Evolutionary conservation across 2,329 filamentous ascomycete species (phyloP).

Genomic region (Penicillium sp.): DNA sequence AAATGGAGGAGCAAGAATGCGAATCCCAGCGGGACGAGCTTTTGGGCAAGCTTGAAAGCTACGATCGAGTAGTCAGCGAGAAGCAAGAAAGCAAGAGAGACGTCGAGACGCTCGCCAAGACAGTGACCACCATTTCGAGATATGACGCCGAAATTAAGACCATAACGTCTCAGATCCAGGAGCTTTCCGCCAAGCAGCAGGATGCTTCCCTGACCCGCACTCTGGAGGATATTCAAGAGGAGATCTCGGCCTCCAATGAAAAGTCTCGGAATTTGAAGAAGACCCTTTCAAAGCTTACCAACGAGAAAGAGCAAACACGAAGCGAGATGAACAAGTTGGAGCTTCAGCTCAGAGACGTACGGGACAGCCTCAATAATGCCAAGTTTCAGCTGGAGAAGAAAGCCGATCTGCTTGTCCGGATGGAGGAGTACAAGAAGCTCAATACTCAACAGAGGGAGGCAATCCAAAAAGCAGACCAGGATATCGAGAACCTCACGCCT

Average conservation of each 20-base stretch:
- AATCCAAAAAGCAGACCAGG: conserved; percentile 70
- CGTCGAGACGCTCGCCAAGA: conserved; percentile 74
- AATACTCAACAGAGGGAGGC: conserved; percentile 69
- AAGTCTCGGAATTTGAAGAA: conserved; percentile 67
- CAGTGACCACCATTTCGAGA: conserved; percentile 74
- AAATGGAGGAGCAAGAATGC: conserved; percentile 64
- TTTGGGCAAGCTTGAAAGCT: conserved; percentile 65
- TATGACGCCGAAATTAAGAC: conserved; percentile 72
- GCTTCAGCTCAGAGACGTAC: conserved; percentile 74
- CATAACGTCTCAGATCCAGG: conserved; percentile 72
- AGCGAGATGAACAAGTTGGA: conserved; percentile 72
- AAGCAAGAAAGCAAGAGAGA: conserved; percentile 69
- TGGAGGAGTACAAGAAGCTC: conserved; percentile 72
- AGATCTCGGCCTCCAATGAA: conserved; percentile 69
- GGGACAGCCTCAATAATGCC: conserved; percentile 71
- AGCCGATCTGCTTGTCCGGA: conserved; percentile 67
- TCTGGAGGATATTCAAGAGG: conserved; percentile 80
- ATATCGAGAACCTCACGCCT: conserved; percentile 74
- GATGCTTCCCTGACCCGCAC: conserved; percentile 67
- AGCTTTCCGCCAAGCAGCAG: conserved; percentile 75
- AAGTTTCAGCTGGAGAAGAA: conserved; percentile 81
- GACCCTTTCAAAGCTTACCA: conserved; percentile 66
- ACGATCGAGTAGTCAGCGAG: conserved; percentile 68
- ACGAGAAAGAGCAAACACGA: conserved; percentile 72
- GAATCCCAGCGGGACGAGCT: conserved; percentile 65